Evolutionary conservation across 2,329 filamentous ascomycete species (phyloP), one percentile per base, ranked within the genome.

Genomic region (Pseudogymnoascus sp.): DNA sequence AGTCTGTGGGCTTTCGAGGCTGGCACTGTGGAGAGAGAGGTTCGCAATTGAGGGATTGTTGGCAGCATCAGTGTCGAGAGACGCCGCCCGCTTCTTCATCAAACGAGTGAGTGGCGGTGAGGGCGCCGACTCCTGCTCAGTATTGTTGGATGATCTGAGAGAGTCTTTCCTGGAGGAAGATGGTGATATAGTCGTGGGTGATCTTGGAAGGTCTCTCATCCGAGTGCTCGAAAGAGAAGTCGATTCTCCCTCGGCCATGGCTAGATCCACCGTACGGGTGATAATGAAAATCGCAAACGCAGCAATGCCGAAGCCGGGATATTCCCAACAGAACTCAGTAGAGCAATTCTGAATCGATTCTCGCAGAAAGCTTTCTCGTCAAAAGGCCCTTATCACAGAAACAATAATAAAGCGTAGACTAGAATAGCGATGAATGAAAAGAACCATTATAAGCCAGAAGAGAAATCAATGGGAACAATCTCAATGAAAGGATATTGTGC

Each of bases 61-160:
- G 16, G 70, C 67, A 66, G 62, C 65, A 26, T 70, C 68, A 47
- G 67, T 68, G 64, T 70, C 68, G 45, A 74, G 62, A 29, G 72
- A 74, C 31, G 70, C 71, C 39, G 69, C 70, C 67, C 72, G 67
- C 61, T 73, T 74, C 67, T 70, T 67, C 65, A 69, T 68, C 68
- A 72, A 69, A 70, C 68, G 70, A 57, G 66, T 62, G 31, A 60
- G 67, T 18, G 73, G 71, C 54, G 73, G 71, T 54, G 64, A 67
- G 23, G 67, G 66, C 42, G 71, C 69, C 23, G 66, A 63, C 14
- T 67, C 62, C 62, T 69, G 69, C 61, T 70, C 70, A 61, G 64
- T 64, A 57, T 68, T 66, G 61, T 42, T 42, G 18, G 59, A 61
- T 16, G 59, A 61, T 39, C 59, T 61, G 16, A 61, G 59, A 4